phyloP scores from a whole-genome alignment of 495 filamentous ascomycete species.

The Bombardia bombarda region DNA sequence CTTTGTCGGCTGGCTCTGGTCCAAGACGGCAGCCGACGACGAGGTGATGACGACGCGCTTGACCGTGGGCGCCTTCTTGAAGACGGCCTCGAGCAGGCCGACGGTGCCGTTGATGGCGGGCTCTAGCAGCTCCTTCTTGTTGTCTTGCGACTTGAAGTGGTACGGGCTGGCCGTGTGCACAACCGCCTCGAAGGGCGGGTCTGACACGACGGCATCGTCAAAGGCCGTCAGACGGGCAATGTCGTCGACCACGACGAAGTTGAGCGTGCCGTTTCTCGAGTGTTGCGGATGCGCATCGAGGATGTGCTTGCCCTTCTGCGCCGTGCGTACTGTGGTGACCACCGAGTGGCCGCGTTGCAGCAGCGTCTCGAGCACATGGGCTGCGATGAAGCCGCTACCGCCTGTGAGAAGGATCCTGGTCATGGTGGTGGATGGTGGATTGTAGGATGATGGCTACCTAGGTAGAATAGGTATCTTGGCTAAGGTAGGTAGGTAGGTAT shows the following conservation, averaged over 20 bases:
- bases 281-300: no score
- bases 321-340: no score
- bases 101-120: constrained; percentile 62
- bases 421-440: no score
- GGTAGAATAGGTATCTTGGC: no score
- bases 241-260: constrained; percentile 28
- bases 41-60: constrained; percentile 47
- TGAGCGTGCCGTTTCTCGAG: no score
- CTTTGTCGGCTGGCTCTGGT: constrained; percentile 43
- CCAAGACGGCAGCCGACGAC: constrained; percentile 35
- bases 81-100: constrained; percentile 55
- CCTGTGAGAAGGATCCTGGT: no score
- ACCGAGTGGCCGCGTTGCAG: no score
- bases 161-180: constrained; percentile 38
- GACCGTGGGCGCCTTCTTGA: constrained; percentile 29
- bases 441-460: no score
- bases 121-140: constrained; percentile 45
- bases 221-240: constrained; percentile 26
- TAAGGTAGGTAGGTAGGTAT: no score
- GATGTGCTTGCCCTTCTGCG: no score
- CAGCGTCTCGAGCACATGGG: no score
- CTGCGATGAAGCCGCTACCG: no score
- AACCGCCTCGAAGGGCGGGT: constrained; percentile 23
- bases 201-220: constrained; percentile 32
- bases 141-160: constrained; percentile 27